Evolutionary conservation across 805 yeast species (phyloP), one percentile per base, ranked within the genome.

Genomic region (Candida xiaguanensis): DNA sequence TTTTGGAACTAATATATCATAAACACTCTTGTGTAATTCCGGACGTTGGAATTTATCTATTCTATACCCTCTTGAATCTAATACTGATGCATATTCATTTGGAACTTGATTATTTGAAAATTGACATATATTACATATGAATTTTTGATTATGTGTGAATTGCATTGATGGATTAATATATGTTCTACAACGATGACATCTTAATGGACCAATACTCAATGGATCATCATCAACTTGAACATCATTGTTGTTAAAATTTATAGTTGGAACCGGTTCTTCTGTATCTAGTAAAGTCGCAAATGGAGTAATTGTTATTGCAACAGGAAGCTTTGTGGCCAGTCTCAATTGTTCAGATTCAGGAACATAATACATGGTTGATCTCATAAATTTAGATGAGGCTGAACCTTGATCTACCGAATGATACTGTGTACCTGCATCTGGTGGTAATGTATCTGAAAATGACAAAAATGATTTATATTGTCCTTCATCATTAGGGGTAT

Each of bases 171-270:
- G 95, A 56, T 91, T 93, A 45, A 89, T 72, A 59, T 89, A 93
- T 1, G 96, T 78, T 40, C 96, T 77, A 64, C 99, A 93, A 45
- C 98, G 81, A 48, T 78, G 76, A 63, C 99, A 93, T 49, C 99
- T 76, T 24, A 95, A 82, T 0, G 96, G 95, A 1, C 88, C 87
- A 17, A 56, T 51, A 36, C 64, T 71, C 31, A 56, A 46, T 1
- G 57, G 55, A 20, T 51, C 55, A 3, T 45, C 43, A 13, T 36
- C 37, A 4, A 34, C 13, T 9, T 37, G 38, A 14, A 14, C 25
- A 14, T 19, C 15, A 28, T 16, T 17, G 14, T 37, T 30, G 17
- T 70, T 62, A 65, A 77, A 75, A 53, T 86, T 90, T 4, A 82
- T 80, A 4, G 73, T 70, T 0, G 95, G 95, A 2, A 89, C 75